These are phyloP conservation scores for Oxyria digyna DNA, from an alignment of 148 eudicot species.

Conservation along the genomic window DNA sequence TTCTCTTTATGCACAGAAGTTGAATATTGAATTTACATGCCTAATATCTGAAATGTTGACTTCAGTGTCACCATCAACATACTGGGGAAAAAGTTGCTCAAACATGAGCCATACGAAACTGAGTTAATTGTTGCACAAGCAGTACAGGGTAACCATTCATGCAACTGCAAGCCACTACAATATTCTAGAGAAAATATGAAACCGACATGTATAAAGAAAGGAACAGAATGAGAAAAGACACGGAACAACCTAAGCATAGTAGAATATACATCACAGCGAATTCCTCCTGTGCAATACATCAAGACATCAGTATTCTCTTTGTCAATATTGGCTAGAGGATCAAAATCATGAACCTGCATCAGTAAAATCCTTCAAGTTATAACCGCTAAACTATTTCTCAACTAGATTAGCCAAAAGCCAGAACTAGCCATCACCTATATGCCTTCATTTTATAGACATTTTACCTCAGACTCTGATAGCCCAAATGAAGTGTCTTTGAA, in stretches of 20 bases:
- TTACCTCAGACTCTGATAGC: conserved; percentile 57
- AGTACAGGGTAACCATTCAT: neutral
- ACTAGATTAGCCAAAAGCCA: neutral
- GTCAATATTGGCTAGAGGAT: conserved; percentile 70
- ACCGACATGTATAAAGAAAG: neutral
- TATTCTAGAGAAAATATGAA: neutral
- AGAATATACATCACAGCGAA: conserved; percentile 94
- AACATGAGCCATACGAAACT: neutral
- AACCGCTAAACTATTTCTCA: neutral
- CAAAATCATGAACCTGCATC: conserved; percentile 49
- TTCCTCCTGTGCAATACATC: conserved; percentile 99
- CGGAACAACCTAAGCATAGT: conserved; percentile 63
- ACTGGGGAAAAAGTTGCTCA: neutral
- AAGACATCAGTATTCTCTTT: conserved; percentile 69
- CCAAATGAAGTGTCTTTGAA: conserved; percentile 94
- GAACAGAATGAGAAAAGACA: neutral
- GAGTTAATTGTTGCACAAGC: neutral
- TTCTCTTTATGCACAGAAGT: no score
- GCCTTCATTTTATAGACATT: neutral
- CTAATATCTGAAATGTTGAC: neutral
- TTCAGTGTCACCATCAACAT: neutral
- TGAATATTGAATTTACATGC: neutral
- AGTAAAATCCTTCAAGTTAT: neutral
- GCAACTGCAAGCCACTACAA: neutral
- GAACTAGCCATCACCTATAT: neutral